Base-by-base conservation (phyloP, 805 yeast species). In the Candida ovalis region DNA sequence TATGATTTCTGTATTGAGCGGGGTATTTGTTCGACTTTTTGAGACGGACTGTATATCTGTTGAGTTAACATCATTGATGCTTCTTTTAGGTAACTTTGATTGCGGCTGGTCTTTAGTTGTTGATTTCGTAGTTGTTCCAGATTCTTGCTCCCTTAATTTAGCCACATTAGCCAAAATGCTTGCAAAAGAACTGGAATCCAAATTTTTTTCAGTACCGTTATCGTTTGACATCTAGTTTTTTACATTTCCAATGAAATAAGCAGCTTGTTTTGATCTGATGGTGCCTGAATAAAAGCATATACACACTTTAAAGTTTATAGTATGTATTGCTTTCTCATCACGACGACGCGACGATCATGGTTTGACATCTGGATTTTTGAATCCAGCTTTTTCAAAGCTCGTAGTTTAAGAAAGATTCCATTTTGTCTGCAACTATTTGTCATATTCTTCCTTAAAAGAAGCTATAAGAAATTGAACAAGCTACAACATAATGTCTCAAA, bases 151-250 rank as follows among this genome's bases (percentile, higher is more conserved):
- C 49, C 87, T 63, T 64, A 83, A 73, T 47, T 76, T 75, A 61
- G 78, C 72, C 2, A 84, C 88, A n/a, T 86, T 86, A 4, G 84
- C 88, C 40, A 84, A 62, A 36, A 85, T 82, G 59, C 87, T 81
- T 44, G 84, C 80, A 63, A 84, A 85, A 0, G 90, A 84, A 2
- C 86, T 75, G 1, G 85, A 71, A 57, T 63, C 63, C 9, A 54
- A 37, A 2, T 35, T 22, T 12, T 30, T 30, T 4, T 15, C 35
- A 12, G 12, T 15, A 4, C 15, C 15, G 5, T 30, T 15, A 4
- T 30, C 15, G 15, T 30, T 12, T 30, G 35, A 7, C 35, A 30
- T n/a, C n/a, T n/a, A n/a, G n/a, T n/a, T n/a, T n/a, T n/a, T n/a
- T n/a, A n/a, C n/a, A n/a, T n/a, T n/a, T n/a, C n/a, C n/a, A n/a